phyloP scores from a whole-genome alignment of 805 yeast genomes.

The Scheffersomyces ergatensis region DNA sequence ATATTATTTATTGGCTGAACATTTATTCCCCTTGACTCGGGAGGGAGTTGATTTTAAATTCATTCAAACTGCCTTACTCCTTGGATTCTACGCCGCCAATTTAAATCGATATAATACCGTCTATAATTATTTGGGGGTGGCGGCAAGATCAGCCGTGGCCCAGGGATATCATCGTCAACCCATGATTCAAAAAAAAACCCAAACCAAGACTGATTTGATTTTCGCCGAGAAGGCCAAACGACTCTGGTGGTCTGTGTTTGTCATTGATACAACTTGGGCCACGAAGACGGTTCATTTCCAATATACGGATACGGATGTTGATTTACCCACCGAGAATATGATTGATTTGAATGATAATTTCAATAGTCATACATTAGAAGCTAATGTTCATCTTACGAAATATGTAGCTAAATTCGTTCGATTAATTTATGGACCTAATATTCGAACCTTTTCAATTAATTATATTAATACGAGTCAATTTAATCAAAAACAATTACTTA shows the following conservation, averaged over 20 bases:
- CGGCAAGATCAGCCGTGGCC: conserved; percentile 36
- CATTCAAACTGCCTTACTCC: conserved; percentile 31
- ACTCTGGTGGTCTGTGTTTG: conserved; percentile 42
- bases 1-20: conserved; percentile 28
- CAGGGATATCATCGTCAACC: conserved; percentile 35
- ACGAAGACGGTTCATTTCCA: conserved; percentile 40
- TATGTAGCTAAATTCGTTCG: conserved; percentile 32
- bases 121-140: conserved; percentile 38
- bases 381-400: conserved; percentile 39
- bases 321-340: conserved; percentile 34
- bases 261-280: conserved; percentile 39
- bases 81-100: conserved; percentile 37
- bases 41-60: conserved; percentile 29
- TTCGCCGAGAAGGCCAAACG: conserved; percentile 30
- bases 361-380: conserved; percentile 27
- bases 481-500: conserved; percentile 32
- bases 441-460: conserved; percentile 36
- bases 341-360: conserved; percentile 27
- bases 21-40: conserved; percentile 28
- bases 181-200: conserved; percentile 2
- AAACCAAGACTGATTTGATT: not conserved
- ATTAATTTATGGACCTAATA: conserved; percentile 39
- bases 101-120: conserved; percentile 35
- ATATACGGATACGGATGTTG: conserved; percentile 42
- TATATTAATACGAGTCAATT: conserved; percentile 40